phyloP scores from a whole-genome alignment of 2,329 filamentous ascomycete species.

The Triangularia setosa region DNA sequence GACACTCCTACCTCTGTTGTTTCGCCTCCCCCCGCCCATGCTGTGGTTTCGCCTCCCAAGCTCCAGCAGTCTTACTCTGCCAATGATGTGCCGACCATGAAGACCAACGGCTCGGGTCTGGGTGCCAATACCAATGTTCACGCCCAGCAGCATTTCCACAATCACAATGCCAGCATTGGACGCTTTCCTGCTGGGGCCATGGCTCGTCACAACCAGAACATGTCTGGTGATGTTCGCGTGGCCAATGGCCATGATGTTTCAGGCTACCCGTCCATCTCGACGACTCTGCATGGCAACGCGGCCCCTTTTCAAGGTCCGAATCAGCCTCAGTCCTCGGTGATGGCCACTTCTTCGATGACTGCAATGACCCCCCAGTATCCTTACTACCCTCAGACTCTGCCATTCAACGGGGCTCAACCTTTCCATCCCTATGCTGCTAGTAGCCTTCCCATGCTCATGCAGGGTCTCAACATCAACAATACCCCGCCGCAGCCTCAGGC shows the following conservation, averaged over 20 bases:
- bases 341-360: constrained; percentile 30
- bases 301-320: constrained; percentile 70
- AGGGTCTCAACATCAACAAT: constrained; percentile 46
- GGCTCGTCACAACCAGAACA: constrained; percentile 69
- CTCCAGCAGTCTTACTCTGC: constrained; percentile 86
- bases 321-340: constrained; percentile 31
- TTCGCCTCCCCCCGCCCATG: constrained; percentile 46
- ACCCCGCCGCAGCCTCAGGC: constrained; percentile 9
- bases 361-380: constrained; percentile 25
- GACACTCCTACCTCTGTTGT: constrained; percentile 33
- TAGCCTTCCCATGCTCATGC: constrained; percentile 60
- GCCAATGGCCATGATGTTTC: constrained; percentile 42
- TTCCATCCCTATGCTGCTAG: constrained; percentile 32
- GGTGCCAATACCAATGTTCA: constrained; percentile 52
- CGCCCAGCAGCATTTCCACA: constrained; percentile 62
- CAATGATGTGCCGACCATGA: constrained; percentile 82
- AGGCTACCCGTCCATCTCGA: constrained; percentile 60
- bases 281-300: constrained; percentile 75
- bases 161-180: constrained; percentile 79
- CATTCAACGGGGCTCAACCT: constrained; percentile 29
- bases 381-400: constrained; percentile 22
- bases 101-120: constrained; percentile 54
- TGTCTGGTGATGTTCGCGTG: constrained; percentile 50
- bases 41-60: constrained; percentile 64
- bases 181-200: constrained; percentile 68